Evolutionary conservation across 352 stramenopile species (phyloP), one percentile per base, ranked within the genome.

Genomic region (Lagenidium giganteum): DNA sequence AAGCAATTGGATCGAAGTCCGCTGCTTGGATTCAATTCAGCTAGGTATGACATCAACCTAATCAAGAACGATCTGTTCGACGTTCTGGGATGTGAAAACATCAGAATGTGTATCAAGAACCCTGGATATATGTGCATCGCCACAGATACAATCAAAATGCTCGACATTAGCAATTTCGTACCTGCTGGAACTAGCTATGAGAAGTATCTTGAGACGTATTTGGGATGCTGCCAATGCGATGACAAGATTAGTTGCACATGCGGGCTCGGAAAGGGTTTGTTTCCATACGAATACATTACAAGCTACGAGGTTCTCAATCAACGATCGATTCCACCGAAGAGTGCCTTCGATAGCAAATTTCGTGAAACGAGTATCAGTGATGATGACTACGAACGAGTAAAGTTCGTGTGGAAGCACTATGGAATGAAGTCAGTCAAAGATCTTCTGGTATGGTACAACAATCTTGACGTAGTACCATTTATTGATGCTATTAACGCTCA

Each of bases 281-380:
- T 58, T 31, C 53, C 58, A 8, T 54, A 67, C 13, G 49, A 67
- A 27, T 67, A 61, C 17, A 60, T 67, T 12, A 63, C 30, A 1
- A 26, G 16, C 0, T 68, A 54, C 25, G 22, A 57, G 17, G 41
- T 54, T 2, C 48, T 64, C 4, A 54, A 48, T 13, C 26, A 62
- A 38, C 42, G 36, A 18, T 17, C 14, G 16, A 11, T 60, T 8
- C 52, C 52, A 14, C 46, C 55, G 8, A 54, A 57, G 7, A 36
- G 28, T 51, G 45, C 41, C 20, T 64, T 64, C 16, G 43, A 63
- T 30, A 40, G 16, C 18, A 54, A 40, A 3, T 35, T 54, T 4
- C 20, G 32, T 31, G 24, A 30, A n/a, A 61, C 26, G 20, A 42
- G 25, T 7, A 56, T 57, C 29, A 38, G 32, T 38, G 23, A 54